These are phyloP conservation scores for Aspergillus ibericus DNA, from an alignment of 2,329 filamentous ascomycete genomes.

Conservation along the genomic window DNA sequence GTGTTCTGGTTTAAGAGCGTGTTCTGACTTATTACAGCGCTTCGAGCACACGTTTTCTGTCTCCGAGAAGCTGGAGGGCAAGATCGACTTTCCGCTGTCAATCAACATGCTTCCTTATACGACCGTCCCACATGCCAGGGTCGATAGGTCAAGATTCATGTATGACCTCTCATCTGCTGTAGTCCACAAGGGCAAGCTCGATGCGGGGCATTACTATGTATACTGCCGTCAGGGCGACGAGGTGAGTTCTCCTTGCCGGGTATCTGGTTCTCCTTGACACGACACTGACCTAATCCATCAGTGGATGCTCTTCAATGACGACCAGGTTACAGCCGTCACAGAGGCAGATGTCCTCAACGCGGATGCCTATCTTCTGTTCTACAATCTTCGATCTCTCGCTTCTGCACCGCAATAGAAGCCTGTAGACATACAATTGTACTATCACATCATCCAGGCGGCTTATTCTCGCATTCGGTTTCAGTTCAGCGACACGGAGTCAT, in stretches of 20 bases:
- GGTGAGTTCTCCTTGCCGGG: slow-evolving; percentile 42
- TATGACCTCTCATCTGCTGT: slow-evolving; percentile 90
- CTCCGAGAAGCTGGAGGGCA: slow-evolving; percentile 83
- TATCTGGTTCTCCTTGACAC: neutral
- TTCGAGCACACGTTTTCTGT: slow-evolving; percentile 76
- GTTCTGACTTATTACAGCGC: slow-evolving; percentile 43
- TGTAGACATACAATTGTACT: neutral
- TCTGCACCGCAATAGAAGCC: slow-evolving; percentile 11
- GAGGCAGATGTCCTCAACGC: slow-evolving; percentile 82
- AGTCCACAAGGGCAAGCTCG: slow-evolving; percentile 89
- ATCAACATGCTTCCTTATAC: slow-evolving; percentile 92
- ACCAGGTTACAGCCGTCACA: slow-evolving; percentile 80
- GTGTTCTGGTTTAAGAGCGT: neutral
- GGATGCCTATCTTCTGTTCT: slow-evolving; percentile 89
- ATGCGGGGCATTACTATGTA: slow-evolving; percentile 89
- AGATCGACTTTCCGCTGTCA: slow-evolving; percentile 79
- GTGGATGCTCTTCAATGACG: slow-evolving; percentile 97
- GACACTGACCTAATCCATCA: slow-evolving; percentile 38
- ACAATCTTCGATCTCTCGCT: slow-evolving; percentile 49
- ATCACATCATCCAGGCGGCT: neutral
- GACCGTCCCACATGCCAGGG: slow-evolving; percentile 54
- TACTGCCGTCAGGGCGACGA: slow-evolving; percentile 80
- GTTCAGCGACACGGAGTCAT: slow-evolving; percentile 15
- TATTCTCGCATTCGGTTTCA: slow-evolving; percentile 8
- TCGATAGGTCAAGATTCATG: slow-evolving; percentile 58